Evolutionary conservation across 1,284 basidiomycete genomes (phyloP).

Genomic region (Pyrrhoderma noxium): DNA sequence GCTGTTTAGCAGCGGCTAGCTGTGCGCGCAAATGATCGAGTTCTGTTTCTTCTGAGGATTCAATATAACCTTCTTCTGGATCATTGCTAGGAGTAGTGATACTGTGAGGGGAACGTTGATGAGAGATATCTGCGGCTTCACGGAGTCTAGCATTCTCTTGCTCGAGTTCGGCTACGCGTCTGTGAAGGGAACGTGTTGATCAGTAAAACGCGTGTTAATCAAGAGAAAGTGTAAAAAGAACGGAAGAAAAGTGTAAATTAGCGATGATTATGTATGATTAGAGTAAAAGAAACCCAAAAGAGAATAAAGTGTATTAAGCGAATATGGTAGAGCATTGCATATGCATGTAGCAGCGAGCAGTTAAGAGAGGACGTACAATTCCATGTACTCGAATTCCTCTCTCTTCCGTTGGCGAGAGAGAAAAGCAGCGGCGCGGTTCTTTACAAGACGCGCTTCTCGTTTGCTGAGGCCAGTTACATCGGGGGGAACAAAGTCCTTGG

Average conservation of each 20-base stretch:
- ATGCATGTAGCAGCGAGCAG: not conserved
- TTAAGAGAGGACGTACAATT: constrained; percentile 53
- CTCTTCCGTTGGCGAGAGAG: constrained; percentile 84
- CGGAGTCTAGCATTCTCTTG: constrained; percentile 68
- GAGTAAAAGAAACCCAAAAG: not conserved
- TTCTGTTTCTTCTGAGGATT: constrained; percentile 32
- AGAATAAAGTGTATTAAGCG: not conserved
- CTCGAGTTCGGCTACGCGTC: constrained; percentile 58
- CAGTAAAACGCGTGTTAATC: not conserved
- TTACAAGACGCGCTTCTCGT: constrained; percentile 84
- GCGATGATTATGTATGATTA: not conserved
- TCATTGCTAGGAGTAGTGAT: not conserved
- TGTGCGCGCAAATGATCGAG: constrained; percentile 59
- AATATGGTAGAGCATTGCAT: not conserved
- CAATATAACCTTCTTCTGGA: not conserved
- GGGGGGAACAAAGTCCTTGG: constrained; percentile 80
- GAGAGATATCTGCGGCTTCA: constrained; percentile 33
- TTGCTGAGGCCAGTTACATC: constrained; percentile 85
- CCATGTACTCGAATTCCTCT: constrained; percentile 88
- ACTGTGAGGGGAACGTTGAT: no score
- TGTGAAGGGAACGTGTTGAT: constrained; percentile 13
- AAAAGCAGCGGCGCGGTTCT: constrained; percentile 88
- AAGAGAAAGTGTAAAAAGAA: not conserved
- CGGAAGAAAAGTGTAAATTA: not conserved
- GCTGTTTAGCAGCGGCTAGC: constrained; percentile 55